Percentiles rank a stretch among this genome's conserved stretches.
Evolutionary conservation across 306 rosid genomes (phyloP).

Genomic region (Oemleria cerasiformis): DNA sequence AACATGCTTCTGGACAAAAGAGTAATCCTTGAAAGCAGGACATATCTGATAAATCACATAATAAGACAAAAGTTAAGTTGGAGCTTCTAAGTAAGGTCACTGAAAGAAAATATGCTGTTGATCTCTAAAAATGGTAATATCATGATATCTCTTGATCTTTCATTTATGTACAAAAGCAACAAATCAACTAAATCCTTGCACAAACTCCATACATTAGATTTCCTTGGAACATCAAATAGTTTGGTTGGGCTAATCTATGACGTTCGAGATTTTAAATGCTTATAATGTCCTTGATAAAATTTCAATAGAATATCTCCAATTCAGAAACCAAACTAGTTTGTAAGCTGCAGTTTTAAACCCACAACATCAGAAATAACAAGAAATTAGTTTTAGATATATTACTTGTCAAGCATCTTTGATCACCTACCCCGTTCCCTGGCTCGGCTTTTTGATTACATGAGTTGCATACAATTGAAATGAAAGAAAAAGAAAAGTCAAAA

Average conservation of each 20-base stretch:
- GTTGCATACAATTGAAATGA: neutral
- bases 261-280: neutral
- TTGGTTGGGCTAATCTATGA: neutral
- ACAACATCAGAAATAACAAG: neutral
- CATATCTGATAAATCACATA: conserved; percentile 62
- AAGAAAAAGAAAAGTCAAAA: neutral
- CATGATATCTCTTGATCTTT: conserved; percentile 16
- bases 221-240: neutral
- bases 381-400: neutral
- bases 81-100: conserved; percentile 21
- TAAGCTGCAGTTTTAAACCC: neutral
- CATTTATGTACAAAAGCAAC: neutral
- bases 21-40: conserved; percentile 95
- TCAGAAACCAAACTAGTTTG: neutral
- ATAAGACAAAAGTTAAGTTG: conserved; percentile 29
- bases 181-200: neutral
- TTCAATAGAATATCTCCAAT: neutral
- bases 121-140: no score
- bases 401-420: neutral
- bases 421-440: no score
- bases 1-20: conserved; percentile 89
- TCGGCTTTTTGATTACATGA: neutral
- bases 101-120: neutral
- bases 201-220: neutral
- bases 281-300: neutral